Percentiles rank a stretch among this genome's conserved stretches.
Conservation (phyloP, 1,139 yeast genomes). For the Saccharomycopsis phalli region DNA sequence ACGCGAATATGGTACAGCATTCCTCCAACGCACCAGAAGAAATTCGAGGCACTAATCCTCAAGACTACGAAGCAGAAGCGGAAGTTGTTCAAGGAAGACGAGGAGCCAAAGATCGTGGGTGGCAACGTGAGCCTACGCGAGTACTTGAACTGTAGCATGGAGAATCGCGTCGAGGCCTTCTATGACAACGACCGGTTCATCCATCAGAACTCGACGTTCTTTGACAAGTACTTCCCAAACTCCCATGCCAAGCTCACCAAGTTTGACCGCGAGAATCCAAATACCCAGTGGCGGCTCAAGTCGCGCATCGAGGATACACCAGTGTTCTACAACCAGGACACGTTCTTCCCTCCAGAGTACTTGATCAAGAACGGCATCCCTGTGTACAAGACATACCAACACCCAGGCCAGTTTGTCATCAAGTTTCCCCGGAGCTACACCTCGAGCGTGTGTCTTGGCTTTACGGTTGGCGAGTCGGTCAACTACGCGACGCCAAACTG, state of each 20-base stretch:
- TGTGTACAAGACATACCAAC: slow-evolving; percentile 40
- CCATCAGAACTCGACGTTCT: slow-evolving; percentile 25
- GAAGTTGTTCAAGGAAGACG: slow-evolving; percentile 21
- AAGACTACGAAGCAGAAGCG: slow-evolving; percentile 21
- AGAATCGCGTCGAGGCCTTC: slow-evolving; percentile 28
- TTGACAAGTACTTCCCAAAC: slow-evolving; percentile 23
- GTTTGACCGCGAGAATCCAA: slow-evolving; percentile 3
- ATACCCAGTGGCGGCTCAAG: slow-evolving; percentile 3
- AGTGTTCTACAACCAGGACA: slow-evolving; percentile 32
- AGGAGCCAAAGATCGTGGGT: slow-evolving; percentile 1
- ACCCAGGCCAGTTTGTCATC: slow-evolving; percentile 51
- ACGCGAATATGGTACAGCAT: slow-evolving; percentile 73
- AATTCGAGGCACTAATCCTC: slow-evolving; percentile 45
- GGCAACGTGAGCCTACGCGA: slow-evolving; percentile 12
- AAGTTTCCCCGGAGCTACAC: slow-evolving; percentile 50
- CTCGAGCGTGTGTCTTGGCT: slow-evolving; percentile 43
- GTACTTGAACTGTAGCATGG: slow-evolving; percentile 25
- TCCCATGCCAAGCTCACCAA: slow-evolving; percentile 8
- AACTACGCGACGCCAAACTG: slow-evolving; percentile 53
- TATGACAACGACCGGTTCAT: slow-evolving; percentile 26
- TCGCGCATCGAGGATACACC: slow-evolving; percentile 24
- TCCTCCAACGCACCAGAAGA: slow-evolving; percentile 56
- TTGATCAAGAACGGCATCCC: slow-evolving; percentile 41
- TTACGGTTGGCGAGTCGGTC: slow-evolving; percentile 45
- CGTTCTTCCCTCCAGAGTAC: slow-evolving; percentile 40